Evolutionary conservation across 2,329 filamentous ascomycete genomes (phyloP).

Genomic region (Penicillium sp.): DNA sequence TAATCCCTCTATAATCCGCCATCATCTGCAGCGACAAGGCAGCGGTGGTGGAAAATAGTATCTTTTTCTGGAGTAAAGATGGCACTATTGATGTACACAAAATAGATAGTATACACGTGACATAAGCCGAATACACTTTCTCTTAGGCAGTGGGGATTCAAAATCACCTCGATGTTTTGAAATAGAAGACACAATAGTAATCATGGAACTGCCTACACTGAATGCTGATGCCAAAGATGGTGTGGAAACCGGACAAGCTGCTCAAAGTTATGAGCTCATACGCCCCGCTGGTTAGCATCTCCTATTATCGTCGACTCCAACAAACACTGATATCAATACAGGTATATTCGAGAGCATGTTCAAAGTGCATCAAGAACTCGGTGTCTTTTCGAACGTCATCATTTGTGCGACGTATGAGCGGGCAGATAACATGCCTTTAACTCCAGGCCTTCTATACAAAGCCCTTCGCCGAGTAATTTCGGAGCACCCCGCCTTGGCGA

Average conservation of each 20-base stretch:
- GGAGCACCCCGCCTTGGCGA: not conserved
- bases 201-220: too few relatives aligned
- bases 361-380: not conserved
- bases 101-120: too few relatives aligned
- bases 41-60: too few relatives aligned
- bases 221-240: too few relatives aligned
- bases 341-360: not conserved
- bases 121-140: too few relatives aligned
- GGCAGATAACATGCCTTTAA: not conserved
- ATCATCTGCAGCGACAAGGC: too few relatives aligned
- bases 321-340: not conserved
- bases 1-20: too few relatives aligned
- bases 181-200: too few relatives aligned
- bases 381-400: not conserved
- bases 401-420: not conserved
- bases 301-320: not conserved
- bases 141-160: too few relatives aligned
- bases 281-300: not conserved
- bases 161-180: too few relatives aligned
- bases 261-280: not conserved
- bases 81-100: too few relatives aligned
- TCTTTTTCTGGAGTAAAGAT: too few relatives aligned
- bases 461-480: not conserved
- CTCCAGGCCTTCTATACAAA: not conserved
- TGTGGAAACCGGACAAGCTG: not conserved